A percentile compares a stretch with the other conserved stretches of the same genome.
Conservation (phyloP, 345 rosid genomes). For the Salix dunnii region DNA sequence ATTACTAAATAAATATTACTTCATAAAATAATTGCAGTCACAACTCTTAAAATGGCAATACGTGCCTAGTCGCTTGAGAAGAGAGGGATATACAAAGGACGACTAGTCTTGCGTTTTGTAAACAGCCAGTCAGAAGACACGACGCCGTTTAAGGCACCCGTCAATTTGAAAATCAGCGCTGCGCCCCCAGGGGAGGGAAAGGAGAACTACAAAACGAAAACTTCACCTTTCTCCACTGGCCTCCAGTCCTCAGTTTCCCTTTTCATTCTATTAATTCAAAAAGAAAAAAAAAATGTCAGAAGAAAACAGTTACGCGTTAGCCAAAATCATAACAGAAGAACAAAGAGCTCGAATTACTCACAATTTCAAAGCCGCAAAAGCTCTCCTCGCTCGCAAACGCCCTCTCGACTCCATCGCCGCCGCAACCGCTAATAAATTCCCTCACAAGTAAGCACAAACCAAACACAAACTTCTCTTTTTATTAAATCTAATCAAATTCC, state of each 20-base stretch:
- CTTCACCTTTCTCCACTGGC: neutral
- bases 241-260: neutral
- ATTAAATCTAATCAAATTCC: neutral
- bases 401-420: constrained; percentile 21
- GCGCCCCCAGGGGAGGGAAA: constrained; percentile 8
- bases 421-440: constrained; percentile 1
- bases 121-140: too few species aligned
- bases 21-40: too few species aligned
- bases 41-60: too few species aligned
- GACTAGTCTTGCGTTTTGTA: too few species aligned
- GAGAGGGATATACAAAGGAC: too few species aligned
- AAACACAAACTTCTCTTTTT: neutral
- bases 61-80: too few species aligned
- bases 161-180: neutral
- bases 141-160: neutral
- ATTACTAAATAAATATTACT: too few species aligned
- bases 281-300: neutral
- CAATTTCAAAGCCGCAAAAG: constrained; percentile 61
- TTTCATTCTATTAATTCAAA: neutral
- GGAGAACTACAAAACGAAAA: neutral
- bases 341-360: constrained; percentile 52
- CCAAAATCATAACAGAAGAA: constrained; percentile 22
- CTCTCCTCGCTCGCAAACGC: constrained; percentile 64
- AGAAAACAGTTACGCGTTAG: constrained; percentile 10
- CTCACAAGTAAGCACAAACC: constrained; percentile 29